Base-by-base conservation (phyloP, 148 eudicot species). In the Camellia japonica region DNA sequence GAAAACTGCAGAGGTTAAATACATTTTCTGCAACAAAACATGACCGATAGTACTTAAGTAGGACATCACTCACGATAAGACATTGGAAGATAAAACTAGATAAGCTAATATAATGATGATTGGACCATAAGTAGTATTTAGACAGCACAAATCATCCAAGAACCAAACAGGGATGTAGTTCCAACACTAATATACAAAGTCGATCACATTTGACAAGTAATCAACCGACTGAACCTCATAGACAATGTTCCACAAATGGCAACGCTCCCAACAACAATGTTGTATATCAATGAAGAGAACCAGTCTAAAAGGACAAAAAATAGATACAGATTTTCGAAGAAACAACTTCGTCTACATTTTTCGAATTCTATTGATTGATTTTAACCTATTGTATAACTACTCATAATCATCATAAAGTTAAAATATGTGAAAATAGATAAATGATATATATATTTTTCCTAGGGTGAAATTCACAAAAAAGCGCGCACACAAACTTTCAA, bases 1-100 rank as follows among this genome's bases (percentile, higher is more conserved):
- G 97, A 78, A 96, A 91, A 81, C 82, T 82, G 75, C 89, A 84
- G 59, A 96, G 94, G 80, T 90, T 93, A 86, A 96, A 96, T 55
- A 96, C 98, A 88, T 96, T 90, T 81, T 93, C 99, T 96, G 99
- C 90, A 78, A 77, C 59, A 43, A 78, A 51, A 71, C 66, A 49
- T 13, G 18, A 10, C 58, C 12, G 49, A 71, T 23, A 84, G 64
- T 71, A 44, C 62, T 23, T 44, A 12, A 2, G 52, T 42, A 69
- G 66, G n/a, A 51, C n/a, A 20, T 67, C 15, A 19, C 43, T 19
- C 7, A 54, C 60, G 49, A 69, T n/a, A 62, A 78, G 69, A n/a
- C 44, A 49, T 49, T 49, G 52, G 52, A 49, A 49, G 7, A 49
- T 49, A 49, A 49, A 61, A 71, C 38, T 30, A 5, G 56, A 42